phyloP scores from a whole-genome alignment of 306 rosid species.

The Trifolium repens region DNA sequence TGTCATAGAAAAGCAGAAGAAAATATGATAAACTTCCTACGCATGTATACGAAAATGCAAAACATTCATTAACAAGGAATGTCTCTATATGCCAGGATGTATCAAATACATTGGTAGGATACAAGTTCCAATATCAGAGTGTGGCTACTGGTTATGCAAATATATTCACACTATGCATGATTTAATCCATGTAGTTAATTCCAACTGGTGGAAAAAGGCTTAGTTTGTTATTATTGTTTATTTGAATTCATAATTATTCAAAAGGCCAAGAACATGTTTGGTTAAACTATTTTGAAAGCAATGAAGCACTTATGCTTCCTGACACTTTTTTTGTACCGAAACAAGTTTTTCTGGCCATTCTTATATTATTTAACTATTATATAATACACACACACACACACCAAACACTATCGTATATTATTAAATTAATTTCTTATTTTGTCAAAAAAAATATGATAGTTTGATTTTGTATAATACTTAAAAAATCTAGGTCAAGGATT shows the following conservation, averaged over 20 bases:
- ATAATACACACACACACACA: no score
- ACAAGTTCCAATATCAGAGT: not conserved
- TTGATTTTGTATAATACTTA: no score
- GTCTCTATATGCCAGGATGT: slow-evolving; percentile 22
- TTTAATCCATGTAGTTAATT: not conserved
- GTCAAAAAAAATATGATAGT: not conserved
- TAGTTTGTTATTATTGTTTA: not conserved
- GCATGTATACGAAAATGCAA: slow-evolving; percentile 12
- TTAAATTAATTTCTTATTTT: no score
- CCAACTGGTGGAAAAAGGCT: not conserved
- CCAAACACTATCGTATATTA: no score
- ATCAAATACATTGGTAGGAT: not conserved
- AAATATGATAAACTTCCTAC: slow-evolving; percentile 32
- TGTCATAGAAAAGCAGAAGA: slow-evolving; percentile 36
- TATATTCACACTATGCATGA: not conserved
- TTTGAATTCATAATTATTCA: slow-evolving; percentile 1
- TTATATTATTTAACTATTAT: no score
- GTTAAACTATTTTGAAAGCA: not conserved
- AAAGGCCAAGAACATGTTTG: slow-evolving; percentile 19
- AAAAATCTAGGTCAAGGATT: not conserved
- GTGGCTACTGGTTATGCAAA: not conserved
- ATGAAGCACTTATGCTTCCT: not conserved
- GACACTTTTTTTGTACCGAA: not conserved
- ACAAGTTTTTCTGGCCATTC: not conserved
- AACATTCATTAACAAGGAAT: slow-evolving; percentile 21